Evolutionary conservation across 257 asterid genomes (phyloP), one percentile per base, ranked within the genome.

Genomic region (Striga asiatica): DNA sequence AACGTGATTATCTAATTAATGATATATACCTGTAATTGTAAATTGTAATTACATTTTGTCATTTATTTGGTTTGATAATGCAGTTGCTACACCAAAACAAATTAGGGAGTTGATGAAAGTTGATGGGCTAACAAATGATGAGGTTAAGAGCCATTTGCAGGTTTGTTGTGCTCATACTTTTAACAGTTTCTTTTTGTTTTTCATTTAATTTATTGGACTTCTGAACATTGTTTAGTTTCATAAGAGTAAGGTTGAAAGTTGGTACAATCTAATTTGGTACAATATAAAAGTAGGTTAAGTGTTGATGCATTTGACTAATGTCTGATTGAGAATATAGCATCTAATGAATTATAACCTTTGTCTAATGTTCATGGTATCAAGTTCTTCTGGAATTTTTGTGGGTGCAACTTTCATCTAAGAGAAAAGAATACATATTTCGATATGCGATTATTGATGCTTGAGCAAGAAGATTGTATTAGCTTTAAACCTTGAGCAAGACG

Each of bases 111-210:
- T 82, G 21, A 85, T 85, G 95, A 82, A 78, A 68, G 89, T 85
- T 31, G 89, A 82, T 56, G 95, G 93, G 3, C 93, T 85, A 48
- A 80, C 95, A 32, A 85, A 82, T 56, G 95, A 85, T 52, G 95
- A 85, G 61, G 95, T 85, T 54, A 85, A 85, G 56, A 85, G 95
- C 50, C 95, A 86, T 75, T 71, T 86, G 39, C 95, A 86, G 94
- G 95, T 85, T 62, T 50, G 75, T 47, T 6, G 1, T 54, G n/a
- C n/a, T 38, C 52, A 9, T 22, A 22, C 13, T 47, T 12, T 47
- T 47, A 1, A 2, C 27, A 12, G 6, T 17, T 27, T 11, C 3
- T 42, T 1, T 53, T 13, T 12, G 6, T 9, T 18, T 34, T 11
- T 37, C 0, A 29, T 29, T 29, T 29, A n/a, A n/a, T n/a, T n/a